phyloP scores from a whole-genome alignment of 208 protist genomes.

The Blechomonas ayalai region DNA sequence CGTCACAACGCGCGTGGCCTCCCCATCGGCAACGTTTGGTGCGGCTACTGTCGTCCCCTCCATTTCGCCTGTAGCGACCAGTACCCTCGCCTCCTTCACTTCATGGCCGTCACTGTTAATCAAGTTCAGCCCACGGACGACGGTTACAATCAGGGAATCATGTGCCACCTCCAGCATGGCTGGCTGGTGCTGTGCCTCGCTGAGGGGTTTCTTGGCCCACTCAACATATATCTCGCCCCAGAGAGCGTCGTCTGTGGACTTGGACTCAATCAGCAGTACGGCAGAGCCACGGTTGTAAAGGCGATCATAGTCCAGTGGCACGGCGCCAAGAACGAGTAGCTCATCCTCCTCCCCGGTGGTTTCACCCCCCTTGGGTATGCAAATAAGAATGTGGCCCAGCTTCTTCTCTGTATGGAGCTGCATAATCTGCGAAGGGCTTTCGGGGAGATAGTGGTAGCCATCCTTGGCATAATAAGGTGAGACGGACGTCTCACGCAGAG shows the following conservation, averaged over 20 bases:
- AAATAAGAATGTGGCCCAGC: conserved; percentile 82
- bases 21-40: conserved; percentile 33
- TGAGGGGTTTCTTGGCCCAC: conserved; percentile 54
- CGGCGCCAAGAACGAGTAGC: conserved; percentile 80
- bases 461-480: conserved; percentile 74
- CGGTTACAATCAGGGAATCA: conserved; percentile 73
- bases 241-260: conserved; percentile 76
- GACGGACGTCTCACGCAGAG: conserved; percentile 43
- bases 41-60: conserved; percentile 61
- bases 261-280: conserved; percentile 83
- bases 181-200: conserved; percentile 17
- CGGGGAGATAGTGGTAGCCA: conserved; percentile 79
- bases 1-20: conserved; percentile 34
- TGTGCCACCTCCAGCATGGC: conserved; percentile 19
- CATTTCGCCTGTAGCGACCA: conserved; percentile 61
- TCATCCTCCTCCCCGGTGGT: conserved; percentile 52
- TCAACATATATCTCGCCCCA: conserved; percentile 85
- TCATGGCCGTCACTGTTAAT: conserved; percentile 24
- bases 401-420: conserved; percentile 84
- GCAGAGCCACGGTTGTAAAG: conserved; percentile 72
- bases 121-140: conserved; percentile 75
- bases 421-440: conserved; percentile 72
- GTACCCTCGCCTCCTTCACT: conserved; percentile 38
- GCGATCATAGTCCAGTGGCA: conserved; percentile 79
- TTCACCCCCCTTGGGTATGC: conserved; percentile 52